Percentiles rank a stretch among this genome's conserved stretches.
Evolutionary conservation across 495 filamentous ascomycete genomes (phyloP).

Genomic region (Thozetella sp.): DNA sequence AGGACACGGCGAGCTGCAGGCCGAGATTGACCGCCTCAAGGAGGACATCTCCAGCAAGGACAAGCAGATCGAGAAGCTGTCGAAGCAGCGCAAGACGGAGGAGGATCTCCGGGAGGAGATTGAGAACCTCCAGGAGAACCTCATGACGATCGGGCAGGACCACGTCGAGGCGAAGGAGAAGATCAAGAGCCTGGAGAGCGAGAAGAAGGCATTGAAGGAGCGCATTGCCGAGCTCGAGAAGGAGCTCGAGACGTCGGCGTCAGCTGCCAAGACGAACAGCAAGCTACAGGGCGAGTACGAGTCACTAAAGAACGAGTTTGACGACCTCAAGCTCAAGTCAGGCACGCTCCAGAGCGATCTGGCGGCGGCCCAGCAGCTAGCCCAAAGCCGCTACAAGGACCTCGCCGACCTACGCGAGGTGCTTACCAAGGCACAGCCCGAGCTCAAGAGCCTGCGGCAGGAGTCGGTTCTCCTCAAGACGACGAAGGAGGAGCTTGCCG

Average conservation of each 20-base stretch:
- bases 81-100: slow-evolving; percentile 67
- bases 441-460: slow-evolving; percentile 72
- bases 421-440: slow-evolving; percentile 83
- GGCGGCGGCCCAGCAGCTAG: slow-evolving; percentile 81
- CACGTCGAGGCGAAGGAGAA: slow-evolving; percentile 82
- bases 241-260: slow-evolving; percentile 48
- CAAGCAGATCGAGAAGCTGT: slow-evolving; percentile 64
- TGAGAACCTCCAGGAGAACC: slow-evolving; percentile 76
- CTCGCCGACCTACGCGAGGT: slow-evolving; percentile 76
- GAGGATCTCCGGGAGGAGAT: slow-evolving; percentile 87
- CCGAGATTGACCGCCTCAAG: slow-evolving; percentile 48
- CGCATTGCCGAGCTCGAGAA: slow-evolving; percentile 67
- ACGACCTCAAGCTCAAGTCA: slow-evolving; percentile 70
- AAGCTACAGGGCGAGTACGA: slow-evolving; percentile 61
- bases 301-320: slow-evolving; percentile 68
- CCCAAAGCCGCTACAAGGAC: slow-evolving; percentile 85
- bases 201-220: slow-evolving; percentile 52
- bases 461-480: slow-evolving; percentile 74
- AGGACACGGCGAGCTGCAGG: slow-evolving; percentile 30
- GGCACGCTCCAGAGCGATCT: slow-evolving; percentile 79
- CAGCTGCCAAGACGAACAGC: slow-evolving; percentile 29
- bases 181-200: slow-evolving; percentile 58
- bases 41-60: slow-evolving; percentile 73
- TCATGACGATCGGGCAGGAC: slow-evolving; percentile 75
- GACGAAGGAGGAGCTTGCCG: slow-evolving; percentile 70